A percentile compares a stretch with the other conserved stretches of the same genome.
Evolutionary conservation across 148 eudicot species (phyloP).

Genomic region (Oxyria digyna): DNA sequence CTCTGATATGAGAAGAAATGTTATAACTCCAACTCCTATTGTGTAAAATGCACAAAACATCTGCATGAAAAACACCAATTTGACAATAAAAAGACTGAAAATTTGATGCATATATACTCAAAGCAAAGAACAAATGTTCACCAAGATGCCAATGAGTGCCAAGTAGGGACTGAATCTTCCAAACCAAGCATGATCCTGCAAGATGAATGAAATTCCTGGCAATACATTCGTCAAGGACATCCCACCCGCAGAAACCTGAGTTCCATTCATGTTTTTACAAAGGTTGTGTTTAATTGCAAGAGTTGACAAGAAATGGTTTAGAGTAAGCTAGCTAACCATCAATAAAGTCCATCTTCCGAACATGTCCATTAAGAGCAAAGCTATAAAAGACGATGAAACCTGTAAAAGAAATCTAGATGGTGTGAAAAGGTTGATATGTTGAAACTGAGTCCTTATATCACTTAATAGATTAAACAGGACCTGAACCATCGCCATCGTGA

Average conservation of each 20-base stretch:
- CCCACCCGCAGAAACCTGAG: slow-evolving; percentile 26
- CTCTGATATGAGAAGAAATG: background rate
- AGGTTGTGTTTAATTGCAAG: background rate
- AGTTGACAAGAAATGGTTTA: background rate
- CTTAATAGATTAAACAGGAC: slow-evolving; percentile 7
- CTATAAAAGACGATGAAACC: slow-evolving; percentile 15
- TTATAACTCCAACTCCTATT: background rate
- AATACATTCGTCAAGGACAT: slow-evolving; percentile 22
- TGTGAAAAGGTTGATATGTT: background rate
- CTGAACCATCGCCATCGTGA: slow-evolving; percentile 16
- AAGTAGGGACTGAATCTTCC: slow-evolving; percentile 19
- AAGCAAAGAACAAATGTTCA: slow-evolving; percentile 7
- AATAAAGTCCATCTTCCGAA: slow-evolving; percentile 28
- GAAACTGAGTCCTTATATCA: too few species aligned
- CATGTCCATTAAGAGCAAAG: slow-evolving; percentile 17
- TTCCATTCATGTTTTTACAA: background rate
- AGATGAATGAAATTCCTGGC: slow-evolving; percentile 19
- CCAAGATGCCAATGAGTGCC: slow-evolving; percentile 26
- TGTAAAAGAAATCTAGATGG: slow-evolving; percentile 9
- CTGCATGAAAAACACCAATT: background rate
- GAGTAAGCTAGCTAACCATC: slow-evolving; percentile 16
- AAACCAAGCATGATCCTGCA: slow-evolving; percentile 20
- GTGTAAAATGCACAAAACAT: background rate
- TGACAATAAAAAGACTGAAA: background rate
- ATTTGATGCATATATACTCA: background rate